Evolutionary conservation across 192 early-diverging fungal genomes (phyloP).

Genomic region (Spizellomyces sp.): DNA sequence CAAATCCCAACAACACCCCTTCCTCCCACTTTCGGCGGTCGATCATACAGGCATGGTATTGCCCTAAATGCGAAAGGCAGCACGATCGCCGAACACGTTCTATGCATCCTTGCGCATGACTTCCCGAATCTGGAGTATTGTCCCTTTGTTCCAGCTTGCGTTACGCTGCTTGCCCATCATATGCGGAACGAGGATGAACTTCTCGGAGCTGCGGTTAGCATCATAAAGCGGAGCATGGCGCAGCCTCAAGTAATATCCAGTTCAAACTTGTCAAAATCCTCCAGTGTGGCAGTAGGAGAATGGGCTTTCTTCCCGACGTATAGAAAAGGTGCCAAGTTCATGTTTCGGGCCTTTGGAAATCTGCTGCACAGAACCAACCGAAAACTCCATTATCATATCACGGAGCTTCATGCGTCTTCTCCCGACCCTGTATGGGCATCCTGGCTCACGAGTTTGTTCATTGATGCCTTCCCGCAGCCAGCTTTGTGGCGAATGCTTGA

Average conservation of each 20-base stretch:
- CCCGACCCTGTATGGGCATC: slow-evolving; percentile 43
- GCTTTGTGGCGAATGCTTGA: slow-evolving; percentile 47
- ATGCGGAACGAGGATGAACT: slow-evolving; percentile 38
- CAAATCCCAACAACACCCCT: slow-evolving; percentile 39
- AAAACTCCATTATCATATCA: slow-evolving; percentile 41
- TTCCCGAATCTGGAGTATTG: slow-evolving; percentile 51
- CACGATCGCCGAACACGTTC: slow-evolving; percentile 34
- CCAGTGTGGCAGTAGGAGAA: neutral
- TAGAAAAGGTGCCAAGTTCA: slow-evolving; percentile 44
- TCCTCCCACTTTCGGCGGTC: slow-evolving; percentile 46
- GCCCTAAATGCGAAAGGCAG: slow-evolving; percentile 29
- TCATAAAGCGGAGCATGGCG: slow-evolving; percentile 40
- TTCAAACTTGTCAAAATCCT: neutral
- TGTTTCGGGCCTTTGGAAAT: slow-evolving; percentile 47
- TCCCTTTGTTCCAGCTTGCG: slow-evolving; percentile 42
- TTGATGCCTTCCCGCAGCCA: slow-evolving; percentile 39
- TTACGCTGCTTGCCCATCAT: slow-evolving; percentile 42
- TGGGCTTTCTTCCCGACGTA: slow-evolving; percentile 50
- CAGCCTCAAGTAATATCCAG: neutral
- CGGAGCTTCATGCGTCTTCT: slow-evolving; percentile 25
- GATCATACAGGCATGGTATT: slow-evolving; percentile 20
- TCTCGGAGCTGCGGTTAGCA: slow-evolving; percentile 37
- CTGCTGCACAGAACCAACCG: slow-evolving; percentile 28
- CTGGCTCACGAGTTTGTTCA: slow-evolving; percentile 44
- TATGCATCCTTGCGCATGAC: slow-evolving; percentile 48